Evolutionary conservation across 2,329 filamentous ascomycete genomes (phyloP).

Genomic region (Aspergillus caelatus): DNA sequence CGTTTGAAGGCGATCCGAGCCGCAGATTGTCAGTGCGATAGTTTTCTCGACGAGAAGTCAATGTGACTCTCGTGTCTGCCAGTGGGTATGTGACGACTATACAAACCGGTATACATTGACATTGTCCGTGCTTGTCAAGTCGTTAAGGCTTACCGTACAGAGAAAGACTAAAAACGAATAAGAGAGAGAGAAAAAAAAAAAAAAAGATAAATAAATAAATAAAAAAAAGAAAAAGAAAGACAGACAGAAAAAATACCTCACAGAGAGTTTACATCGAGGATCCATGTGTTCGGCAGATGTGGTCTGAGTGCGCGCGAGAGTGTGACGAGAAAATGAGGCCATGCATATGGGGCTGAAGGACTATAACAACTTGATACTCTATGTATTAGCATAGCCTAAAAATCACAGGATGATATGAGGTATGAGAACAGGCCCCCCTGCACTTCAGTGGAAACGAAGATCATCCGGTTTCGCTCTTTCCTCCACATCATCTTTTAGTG

Average conservation of each 20-base stretch:
- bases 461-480: conserved; percentile 3
- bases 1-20: conserved; percentile 4
- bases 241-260: neutral
- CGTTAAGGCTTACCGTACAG: neutral
- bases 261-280: neutral
- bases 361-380: neutral
- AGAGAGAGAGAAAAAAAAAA: neutral
- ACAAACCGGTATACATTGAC: neutral
- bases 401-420: neutral
- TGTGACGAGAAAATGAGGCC: conserved; percentile 10
- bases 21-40: conserved; percentile 9
- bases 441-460: conserved; percentile 10
- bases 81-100: neutral
- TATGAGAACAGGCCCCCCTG: conserved; percentile 1
- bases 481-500: neutral
- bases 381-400: neutral
- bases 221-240: too few species aligned
- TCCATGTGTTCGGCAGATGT: neutral
- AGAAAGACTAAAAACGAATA: neutral
- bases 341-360: conserved; percentile 12
- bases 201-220: too few species aligned
- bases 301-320: neutral
- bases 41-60: conserved; percentile 3
- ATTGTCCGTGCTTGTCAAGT: conserved; percentile 4
- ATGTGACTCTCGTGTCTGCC: neutral